Conservation (phyloP, 2,329 filamentous ascomycete species). For the Verticillium nubilum region DNA sequence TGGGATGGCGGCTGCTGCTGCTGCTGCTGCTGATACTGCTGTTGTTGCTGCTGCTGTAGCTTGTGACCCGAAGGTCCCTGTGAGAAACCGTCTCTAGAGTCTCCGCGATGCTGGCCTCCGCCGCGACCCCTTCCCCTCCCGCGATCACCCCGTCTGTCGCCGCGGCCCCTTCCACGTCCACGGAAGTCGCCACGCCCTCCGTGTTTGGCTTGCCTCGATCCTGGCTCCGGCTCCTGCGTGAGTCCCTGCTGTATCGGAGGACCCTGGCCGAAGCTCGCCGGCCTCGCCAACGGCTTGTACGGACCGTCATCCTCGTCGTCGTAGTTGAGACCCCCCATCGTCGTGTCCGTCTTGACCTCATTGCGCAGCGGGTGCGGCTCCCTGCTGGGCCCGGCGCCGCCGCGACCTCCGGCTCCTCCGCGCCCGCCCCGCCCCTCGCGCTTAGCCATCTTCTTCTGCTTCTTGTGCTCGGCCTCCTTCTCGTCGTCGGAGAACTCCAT, state of each 20-base stretch:
- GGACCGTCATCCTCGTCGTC: slow-evolving; percentile 64
- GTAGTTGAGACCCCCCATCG: slow-evolving; percentile 49
- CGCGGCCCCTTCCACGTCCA: slow-evolving; percentile 36
- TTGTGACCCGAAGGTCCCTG: slow-evolving; percentile 9
- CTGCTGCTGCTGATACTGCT: slow-evolving; percentile 17
- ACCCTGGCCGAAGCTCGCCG: slow-evolving; percentile 53
- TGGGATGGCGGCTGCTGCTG: slow-evolving; percentile 15
- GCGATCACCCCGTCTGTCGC: slow-evolving; percentile 31
- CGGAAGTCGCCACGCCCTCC: slow-evolving; percentile 39
- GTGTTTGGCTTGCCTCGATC: slow-evolving; percentile 21
- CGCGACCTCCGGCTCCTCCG: slow-evolving; percentile 24
- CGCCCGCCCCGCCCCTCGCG: slow-evolving; percentile 38
- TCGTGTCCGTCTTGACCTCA: slow-evolving; percentile 29
- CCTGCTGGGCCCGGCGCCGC: slow-evolving; percentile 16
- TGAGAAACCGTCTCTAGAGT: slow-evolving; percentile 36
- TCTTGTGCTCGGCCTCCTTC: slow-evolving; percentile 78
- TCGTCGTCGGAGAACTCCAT: slow-evolving; percentile 97
- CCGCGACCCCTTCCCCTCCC: slow-evolving; percentile 28
- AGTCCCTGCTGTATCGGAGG: slow-evolving; percentile 40
- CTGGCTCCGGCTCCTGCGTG: slow-evolving; percentile 29
- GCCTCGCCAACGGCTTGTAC: slow-evolving; percentile 67
- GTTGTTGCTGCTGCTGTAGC: slow-evolving; percentile 22
- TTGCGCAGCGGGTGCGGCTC: slow-evolving; percentile 34
- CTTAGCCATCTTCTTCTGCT: slow-evolving; percentile 61
- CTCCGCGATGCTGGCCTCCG: slow-evolving; percentile 23